Conservation (phyloP, 1,284 basidiomycete genomes). For the Leccinum griseonigrum region DNA sequence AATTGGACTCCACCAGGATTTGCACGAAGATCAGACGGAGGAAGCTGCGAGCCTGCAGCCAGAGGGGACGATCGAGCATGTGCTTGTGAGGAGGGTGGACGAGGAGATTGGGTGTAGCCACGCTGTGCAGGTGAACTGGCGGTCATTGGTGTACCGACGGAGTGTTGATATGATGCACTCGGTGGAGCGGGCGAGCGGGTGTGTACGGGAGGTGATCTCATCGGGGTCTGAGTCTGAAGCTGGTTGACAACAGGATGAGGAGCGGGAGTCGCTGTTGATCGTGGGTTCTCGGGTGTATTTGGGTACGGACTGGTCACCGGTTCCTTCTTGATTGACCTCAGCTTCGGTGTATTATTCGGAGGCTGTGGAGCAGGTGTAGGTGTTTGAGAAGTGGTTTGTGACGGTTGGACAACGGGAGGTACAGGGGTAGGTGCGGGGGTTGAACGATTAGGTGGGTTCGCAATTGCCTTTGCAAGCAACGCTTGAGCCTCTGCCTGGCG, state of each 20-base stretch:
- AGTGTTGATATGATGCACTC: slow-evolving; percentile 22
- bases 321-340: slow-evolving; percentile 31
- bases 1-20: slow-evolving; percentile 31
- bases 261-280: slow-evolving; percentile 30
- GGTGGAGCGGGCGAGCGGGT: slow-evolving; percentile 29
- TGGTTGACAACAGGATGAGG: slow-evolving; percentile 35
- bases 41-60: slow-evolving; percentile 29
- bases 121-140: slow-evolving; percentile 31
- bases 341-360: slow-evolving; percentile 21
- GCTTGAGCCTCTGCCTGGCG: slow-evolving; percentile 26
- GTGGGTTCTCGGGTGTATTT: slow-evolving; percentile 30
- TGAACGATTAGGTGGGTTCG: slow-evolving; percentile 26
- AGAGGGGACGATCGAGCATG: slow-evolving; percentile 32
- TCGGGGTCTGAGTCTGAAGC: slow-evolving; percentile 27
- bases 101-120: slow-evolving; percentile 35
- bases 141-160: slow-evolving; percentile 19
- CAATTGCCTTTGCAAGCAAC: slow-evolving; percentile 19
- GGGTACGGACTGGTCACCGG: slow-evolving; percentile 24
- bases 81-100: slow-evolving; percentile 32
- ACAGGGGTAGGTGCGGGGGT: slow-evolving; percentile 21
- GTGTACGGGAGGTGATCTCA: slow-evolving; percentile 30
- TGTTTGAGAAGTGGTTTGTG: slow-evolving; percentile 17
- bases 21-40: slow-evolving; percentile 29
- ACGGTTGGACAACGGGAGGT: slow-evolving; percentile 18
- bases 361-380: slow-evolving; percentile 22